Percentiles rank a stretch among this genome's conserved stretches.
These are phyloP conservation scores for Tephrocybe sp. DNA, from an alignment of 768 basidiomycete species.

Conservation along the genomic window DNA sequence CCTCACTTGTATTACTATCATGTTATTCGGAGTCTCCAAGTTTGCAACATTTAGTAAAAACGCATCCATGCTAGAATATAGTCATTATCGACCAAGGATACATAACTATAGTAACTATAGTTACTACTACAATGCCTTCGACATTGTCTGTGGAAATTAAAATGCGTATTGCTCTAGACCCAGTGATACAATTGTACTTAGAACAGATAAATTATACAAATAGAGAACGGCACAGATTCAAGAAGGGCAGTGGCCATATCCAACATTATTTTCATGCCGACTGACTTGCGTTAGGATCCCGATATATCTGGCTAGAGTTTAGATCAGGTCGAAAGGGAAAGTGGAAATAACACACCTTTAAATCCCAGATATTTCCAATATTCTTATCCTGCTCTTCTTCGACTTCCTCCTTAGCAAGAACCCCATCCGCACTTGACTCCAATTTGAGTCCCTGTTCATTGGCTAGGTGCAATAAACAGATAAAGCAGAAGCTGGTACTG, in stretches of 20 bases:
- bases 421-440: slow-evolving; percentile 41
- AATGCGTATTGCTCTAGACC: not conserved
- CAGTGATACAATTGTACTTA: slow-evolving; percentile 17
- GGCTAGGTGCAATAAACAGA: slow-evolving; percentile 92
- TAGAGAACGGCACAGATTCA: slow-evolving; percentile 1
- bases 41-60: not conserved
- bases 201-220: slow-evolving; percentile 14
- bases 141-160: not conserved
- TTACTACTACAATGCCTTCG: too few relatives aligned
- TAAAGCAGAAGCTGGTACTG: slow-evolving; percentile 99
- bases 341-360: slow-evolving; percentile 48
- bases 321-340: slow-evolving; percentile 5
- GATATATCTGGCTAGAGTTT: slow-evolving; percentile 37
- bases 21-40: not conserved
- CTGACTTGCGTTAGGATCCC: slow-evolving; percentile 41
- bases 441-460: slow-evolving; percentile 95
- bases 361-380: slow-evolving; percentile 73
- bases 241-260: not conserved
- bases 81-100: not conserved
- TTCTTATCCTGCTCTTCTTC: slow-evolving; percentile 34
- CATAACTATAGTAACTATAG: too few relatives aligned
- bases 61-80: not conserved
- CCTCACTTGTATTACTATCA: not conserved
- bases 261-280: slow-evolving; percentile 28
- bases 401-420: slow-evolving; percentile 32